Base-by-base conservation (phyloP, 768 basidiomycete genomes). In the Dioszegia crocea region DNA sequence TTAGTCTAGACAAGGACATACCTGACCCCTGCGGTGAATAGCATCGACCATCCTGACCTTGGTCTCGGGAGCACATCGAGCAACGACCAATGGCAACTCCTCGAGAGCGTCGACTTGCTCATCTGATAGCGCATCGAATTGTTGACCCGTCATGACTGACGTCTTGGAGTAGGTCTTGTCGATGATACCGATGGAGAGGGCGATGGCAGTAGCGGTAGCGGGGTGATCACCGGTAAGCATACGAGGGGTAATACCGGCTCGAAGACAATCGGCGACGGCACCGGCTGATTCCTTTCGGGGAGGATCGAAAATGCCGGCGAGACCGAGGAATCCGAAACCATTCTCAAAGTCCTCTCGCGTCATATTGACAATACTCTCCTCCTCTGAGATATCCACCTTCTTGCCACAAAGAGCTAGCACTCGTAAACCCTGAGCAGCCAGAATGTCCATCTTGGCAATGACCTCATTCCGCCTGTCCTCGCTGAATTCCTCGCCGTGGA, bases 161-260 rank as follows among this genome's bases (percentile, higher is more conserved):
- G 55, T 56, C 17, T 68, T 66, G 11, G 64, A 62, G 45, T 73
- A 69, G 11, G 63, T 47, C 30, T 68, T 66, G 51, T 70, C 59
- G 70, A 80, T 23, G 67, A 83, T 82, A 46, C 81, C 82, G 31
- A 84, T 82, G 10, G 77, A 70, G 46, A 79, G 75, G 2, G 82
- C 82, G 57, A 84, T 84, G 12, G 83, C 81, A 30, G 78, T 77
- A 14, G 83, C 83, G 17, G 83, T 84, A 11, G 81, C 81, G 27
- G 81, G 74, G 63, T 83, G 81, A 61, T 83, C 83, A 56, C 82
- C 83, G 19, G 83, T 84, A 26, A 83, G 65, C 83, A 82, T 83
- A 60, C 63, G 61, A 11, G 78, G 82, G 21, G 80, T 80, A 51
- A 84, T 82, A 17, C 83, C 83, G 46, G 84, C 84, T 50, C 78